A percentile compares a stretch with the other conserved stretches of the same genome.
Evolutionary conservation across 2,329 filamentous ascomycete species (phyloP).

Genomic region (Knoxdaviesia capensis): DNA sequence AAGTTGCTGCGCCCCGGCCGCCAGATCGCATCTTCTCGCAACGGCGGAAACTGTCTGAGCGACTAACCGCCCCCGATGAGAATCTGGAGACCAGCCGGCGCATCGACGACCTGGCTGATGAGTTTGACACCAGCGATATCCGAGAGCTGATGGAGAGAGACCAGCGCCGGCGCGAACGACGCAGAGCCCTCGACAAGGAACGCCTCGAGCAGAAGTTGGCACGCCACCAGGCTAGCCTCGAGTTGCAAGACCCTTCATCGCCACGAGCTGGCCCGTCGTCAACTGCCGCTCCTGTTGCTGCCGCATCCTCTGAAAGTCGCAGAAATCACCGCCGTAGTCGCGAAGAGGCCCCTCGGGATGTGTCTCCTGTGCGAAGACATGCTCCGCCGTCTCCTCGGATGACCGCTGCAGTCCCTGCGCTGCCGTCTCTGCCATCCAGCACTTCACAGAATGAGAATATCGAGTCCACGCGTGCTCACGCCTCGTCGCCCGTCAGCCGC

Average conservation of each 20-base stretch:
- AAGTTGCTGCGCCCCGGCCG: constrained; percentile 22
- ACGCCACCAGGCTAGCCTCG: constrained; percentile 28
- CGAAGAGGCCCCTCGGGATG: not conserved
- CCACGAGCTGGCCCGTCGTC: constrained; percentile 28
- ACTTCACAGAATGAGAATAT: too few species aligned
- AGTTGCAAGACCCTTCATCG: constrained; percentile 41
- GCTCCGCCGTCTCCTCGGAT: too few species aligned
- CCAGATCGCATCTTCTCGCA: constrained; percentile 21
- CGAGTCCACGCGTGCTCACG: too few species aligned
- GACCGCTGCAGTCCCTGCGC: too few species aligned
- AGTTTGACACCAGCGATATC: constrained; percentile 65
- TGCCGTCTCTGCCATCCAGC: too few species aligned
- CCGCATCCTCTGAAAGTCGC: constrained; percentile 9
- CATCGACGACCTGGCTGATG: constrained; percentile 58
- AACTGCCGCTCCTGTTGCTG: constrained; percentile 35
- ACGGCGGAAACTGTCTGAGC: constrained; percentile 28
- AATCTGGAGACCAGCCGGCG: constrained; percentile 39
- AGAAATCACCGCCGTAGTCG: not conserved
- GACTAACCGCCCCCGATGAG: constrained; percentile 38
- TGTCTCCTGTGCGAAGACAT: too few species aligned
- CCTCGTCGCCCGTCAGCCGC: too few species aligned
- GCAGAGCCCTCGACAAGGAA: constrained; percentile 46
- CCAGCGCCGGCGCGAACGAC: constrained; percentile 57
- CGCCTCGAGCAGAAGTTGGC: constrained; percentile 44
- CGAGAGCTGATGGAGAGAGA: constrained; percentile 84